Evolutionary conservation across 169 alveolate species (phyloP).

Genomic region (Babesia caballi): DNA sequence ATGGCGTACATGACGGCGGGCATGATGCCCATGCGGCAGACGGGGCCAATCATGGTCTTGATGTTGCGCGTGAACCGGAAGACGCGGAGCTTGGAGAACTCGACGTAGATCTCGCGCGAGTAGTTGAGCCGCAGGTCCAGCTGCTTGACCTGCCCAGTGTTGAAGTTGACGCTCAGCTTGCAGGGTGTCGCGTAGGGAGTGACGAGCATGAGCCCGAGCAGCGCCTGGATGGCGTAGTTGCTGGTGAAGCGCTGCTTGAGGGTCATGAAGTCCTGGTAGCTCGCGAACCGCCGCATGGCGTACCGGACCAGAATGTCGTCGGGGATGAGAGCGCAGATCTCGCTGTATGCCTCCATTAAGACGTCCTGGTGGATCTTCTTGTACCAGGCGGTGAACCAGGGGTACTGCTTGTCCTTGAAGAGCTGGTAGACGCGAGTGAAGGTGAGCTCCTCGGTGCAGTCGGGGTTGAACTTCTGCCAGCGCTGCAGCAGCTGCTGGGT

Average conservation of each 20-base stretch:
- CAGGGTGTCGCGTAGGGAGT: slow-evolving; percentile 64
- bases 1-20: slow-evolving; percentile 81
- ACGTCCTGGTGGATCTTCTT: slow-evolving; percentile 62
- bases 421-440: slow-evolving; percentile 56
- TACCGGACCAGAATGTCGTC: slow-evolving; percentile 44
- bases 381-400: slow-evolving; percentile 66
- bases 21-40: slow-evolving; percentile 79
- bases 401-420: slow-evolving; percentile 64
- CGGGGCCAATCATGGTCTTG: slow-evolving; percentile 76
- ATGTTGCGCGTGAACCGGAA: slow-evolving; percentile 81
- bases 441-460: neutral
- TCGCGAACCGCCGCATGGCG: slow-evolving; percentile 8
- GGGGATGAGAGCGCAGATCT: slow-evolving; percentile 50
- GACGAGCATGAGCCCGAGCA: slow-evolving; percentile 47
- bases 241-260: slow-evolving; percentile 33
- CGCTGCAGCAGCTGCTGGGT: slow-evolving; percentile 53
- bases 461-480: slow-evolving; percentile 54
- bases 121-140: slow-evolving; percentile 48
- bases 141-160: slow-evolving; percentile 40
- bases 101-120: slow-evolving; percentile 54
- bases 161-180: slow-evolving; percentile 40
- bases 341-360: slow-evolving; percentile 58
- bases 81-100: slow-evolving; percentile 46
- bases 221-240: slow-evolving; percentile 60
- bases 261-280: slow-evolving; percentile 48